Base-by-base conservation (phyloP, 805 yeast genomes). In the Brettanomyces nanus region DNA sequence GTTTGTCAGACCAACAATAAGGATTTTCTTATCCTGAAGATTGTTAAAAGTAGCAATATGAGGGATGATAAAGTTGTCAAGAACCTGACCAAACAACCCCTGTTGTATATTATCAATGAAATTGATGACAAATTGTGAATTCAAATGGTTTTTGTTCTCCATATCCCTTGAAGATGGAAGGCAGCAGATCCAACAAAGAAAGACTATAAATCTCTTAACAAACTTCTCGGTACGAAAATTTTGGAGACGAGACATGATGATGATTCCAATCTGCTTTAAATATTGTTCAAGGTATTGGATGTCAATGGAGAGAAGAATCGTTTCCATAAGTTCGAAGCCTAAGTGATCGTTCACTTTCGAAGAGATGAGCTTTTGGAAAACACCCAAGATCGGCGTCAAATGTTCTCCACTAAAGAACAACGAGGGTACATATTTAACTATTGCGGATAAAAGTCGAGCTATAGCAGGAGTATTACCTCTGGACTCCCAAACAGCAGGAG, bases 391-490 rank as follows among this genome's bases (percentile, higher is more conserved):
- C 3, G 97, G 95, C 26, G 83, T 73, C n/a, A 77, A 61, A 7
- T 63, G 51, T 46, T 66, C 61, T 18, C 52, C 51, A 15, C 52
- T 46, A 4, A 62, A 59, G 44, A 73, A 71, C 2, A 59, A 52
- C 3, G 52, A 34, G 2, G 73, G 65, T 35, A 69, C 70, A 33
- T 71, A 75, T 32, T 59, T 59, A 25, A 82, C 61, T 17, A 90
- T 77, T 5, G 85, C 77, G 39, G 77, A 71, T 28, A 92, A 64
- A 36, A 92, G 65, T 48, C 96, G 74, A 0, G 94, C 80, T 17
- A 90, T 75, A 2, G 96, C 97, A 2, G 98, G 98, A 26, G 90
- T 77, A 48, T 90, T 92, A 13, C 97, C 98, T 46, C 78, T 71
- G 43, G 74, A 75, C 58, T 92, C 97, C 98, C 98, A 92, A 27